Evolutionary conservation across 805 yeast genomes (phyloP).

Genomic region (Zygoascus biomembranicola): DNA sequence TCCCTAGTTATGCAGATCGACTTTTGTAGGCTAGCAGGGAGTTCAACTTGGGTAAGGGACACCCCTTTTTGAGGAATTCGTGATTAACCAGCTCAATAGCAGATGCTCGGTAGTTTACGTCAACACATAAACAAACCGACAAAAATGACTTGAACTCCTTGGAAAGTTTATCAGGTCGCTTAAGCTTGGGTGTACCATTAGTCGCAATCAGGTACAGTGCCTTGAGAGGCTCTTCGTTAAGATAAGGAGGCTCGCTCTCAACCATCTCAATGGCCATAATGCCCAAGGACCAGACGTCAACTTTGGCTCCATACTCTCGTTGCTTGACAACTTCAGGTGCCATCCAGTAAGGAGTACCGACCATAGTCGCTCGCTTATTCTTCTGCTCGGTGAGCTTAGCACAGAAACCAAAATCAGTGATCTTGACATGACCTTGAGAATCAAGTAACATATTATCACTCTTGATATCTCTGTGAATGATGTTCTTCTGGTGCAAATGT

Average conservation of each 20-base stretch:
- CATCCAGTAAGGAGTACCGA: constrained; percentile 88
- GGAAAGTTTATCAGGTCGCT: constrained; percentile 77
- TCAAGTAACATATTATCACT: constrained; percentile 86
- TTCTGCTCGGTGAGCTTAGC: constrained; percentile 82
- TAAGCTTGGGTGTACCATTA: constrained; percentile 76
- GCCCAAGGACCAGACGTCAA: constrained; percentile 77
- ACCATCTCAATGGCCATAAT: constrained; percentile 85
- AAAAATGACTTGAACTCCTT: constrained; percentile 59
- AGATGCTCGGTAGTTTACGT: constrained; percentile 70
- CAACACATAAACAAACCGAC: constrained; percentile 71
- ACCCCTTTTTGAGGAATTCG: constrained; percentile 36
- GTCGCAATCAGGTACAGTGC: constrained; percentile 72
- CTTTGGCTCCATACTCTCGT: constrained; percentile 73
- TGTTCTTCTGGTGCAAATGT: constrained; percentile 85
- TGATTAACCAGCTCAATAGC: constrained; percentile 66
- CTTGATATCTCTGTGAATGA: constrained; percentile 92
- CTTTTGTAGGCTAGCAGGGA: constrained; percentile 15
- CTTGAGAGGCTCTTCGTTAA: constrained; percentile 70
- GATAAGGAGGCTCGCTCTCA: constrained; percentile 77
- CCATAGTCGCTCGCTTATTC: constrained; percentile 91
- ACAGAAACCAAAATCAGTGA: constrained; percentile 95
- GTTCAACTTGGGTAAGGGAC: constrained; percentile 15
- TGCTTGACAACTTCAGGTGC: constrained; percentile 81
- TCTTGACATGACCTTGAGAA: constrained; percentile 77
- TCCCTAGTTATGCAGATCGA: neutral